phyloP scores from a whole-genome alignment of 352 stramenopile genomes.

The Pythium guiyangense region DNA sequence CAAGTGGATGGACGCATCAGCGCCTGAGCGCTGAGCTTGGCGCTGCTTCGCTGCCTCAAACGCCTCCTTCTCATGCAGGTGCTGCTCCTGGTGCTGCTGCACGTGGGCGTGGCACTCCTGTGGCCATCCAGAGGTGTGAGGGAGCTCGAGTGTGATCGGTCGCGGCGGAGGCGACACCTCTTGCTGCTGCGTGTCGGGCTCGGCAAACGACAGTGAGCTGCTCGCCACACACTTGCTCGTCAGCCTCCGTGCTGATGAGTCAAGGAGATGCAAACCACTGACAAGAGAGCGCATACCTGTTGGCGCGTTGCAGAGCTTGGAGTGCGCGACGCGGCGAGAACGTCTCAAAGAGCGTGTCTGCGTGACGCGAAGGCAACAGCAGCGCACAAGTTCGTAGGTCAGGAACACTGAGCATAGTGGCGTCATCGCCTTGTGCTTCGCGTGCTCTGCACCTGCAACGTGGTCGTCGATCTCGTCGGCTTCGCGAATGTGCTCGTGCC shows the following conservation, averaged over 20 bases:
- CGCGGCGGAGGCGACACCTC: not conserved
- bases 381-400: not conserved
- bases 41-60: not conserved
- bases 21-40: not conserved
- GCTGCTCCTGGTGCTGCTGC: not conserved
- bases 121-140: not conserved
- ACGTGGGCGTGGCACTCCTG: not conserved
- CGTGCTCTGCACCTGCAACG: conserved; percentile 24
- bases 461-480: conserved; percentile 30
- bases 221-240: not conserved
- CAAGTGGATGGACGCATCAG: not conserved
- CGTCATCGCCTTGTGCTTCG: not conserved
- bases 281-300: conserved; percentile 21
- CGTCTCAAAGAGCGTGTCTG: conserved; percentile 55
- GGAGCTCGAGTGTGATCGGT: conserved; percentile 4
- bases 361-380: not conserved
- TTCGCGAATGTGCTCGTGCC: conserved; percentile 27
- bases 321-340: conserved; percentile 54
- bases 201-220: conserved; percentile 10
- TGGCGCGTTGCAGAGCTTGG: conserved; percentile 32
- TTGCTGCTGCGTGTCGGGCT: not conserved
- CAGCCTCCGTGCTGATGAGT: no score
- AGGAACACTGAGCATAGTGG: not conserved
- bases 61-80: not conserved
- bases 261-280: no score